Evolutionary conservation across 495 filamentous ascomycete genomes (phyloP).

Genomic region (Pseudevernia furfuracea): DNA sequence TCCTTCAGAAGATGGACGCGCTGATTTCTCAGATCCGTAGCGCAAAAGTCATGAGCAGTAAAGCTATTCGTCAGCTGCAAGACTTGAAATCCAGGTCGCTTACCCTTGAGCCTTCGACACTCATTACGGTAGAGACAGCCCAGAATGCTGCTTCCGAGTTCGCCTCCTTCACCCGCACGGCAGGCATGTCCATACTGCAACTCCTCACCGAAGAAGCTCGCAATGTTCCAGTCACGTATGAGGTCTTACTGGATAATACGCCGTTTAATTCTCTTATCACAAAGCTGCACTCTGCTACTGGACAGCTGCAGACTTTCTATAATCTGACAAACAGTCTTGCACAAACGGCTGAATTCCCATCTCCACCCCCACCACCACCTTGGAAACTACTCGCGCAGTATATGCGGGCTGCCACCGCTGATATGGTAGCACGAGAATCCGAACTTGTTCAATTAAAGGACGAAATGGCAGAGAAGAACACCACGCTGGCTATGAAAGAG

Average conservation of each 20-base stretch:
- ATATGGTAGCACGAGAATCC: conserved; percentile 73
- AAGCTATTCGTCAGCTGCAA: conserved; percentile 67
- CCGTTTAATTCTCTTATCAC: conserved; percentile 61
- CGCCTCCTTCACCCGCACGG: conserved; percentile 55
- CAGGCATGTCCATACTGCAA: conserved; percentile 57
- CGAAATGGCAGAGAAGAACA: conserved; percentile 54
- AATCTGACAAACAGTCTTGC: conserved; percentile 65
- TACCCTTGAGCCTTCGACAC: conserved; percentile 56
- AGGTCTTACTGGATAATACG: conserved; percentile 53
- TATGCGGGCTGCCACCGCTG: conserved; percentile 65
- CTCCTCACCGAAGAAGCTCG: conserved; percentile 68
- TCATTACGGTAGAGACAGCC: conserved; percentile 47
- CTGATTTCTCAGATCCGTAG: conserved; percentile 70
- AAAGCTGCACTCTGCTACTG: conserved; percentile 57
- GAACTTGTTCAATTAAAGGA: conserved; percentile 68
- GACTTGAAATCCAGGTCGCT: conserved; percentile 73
- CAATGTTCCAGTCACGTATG: conserved; percentile 55
- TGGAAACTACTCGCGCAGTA: conserved; percentile 80
- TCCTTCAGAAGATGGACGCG: conserved; percentile 61
- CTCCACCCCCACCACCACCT: conserved; percentile 56
- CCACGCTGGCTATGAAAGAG: conserved; percentile 55
- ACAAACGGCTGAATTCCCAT: conserved; percentile 72
- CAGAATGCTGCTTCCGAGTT: conserved; percentile 58
- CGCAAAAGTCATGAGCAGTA: conserved; percentile 74
- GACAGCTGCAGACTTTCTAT: conserved; percentile 62